Conservation (phyloP, 345 rosid species). For the Aquilaria yunnanensis region DNA sequence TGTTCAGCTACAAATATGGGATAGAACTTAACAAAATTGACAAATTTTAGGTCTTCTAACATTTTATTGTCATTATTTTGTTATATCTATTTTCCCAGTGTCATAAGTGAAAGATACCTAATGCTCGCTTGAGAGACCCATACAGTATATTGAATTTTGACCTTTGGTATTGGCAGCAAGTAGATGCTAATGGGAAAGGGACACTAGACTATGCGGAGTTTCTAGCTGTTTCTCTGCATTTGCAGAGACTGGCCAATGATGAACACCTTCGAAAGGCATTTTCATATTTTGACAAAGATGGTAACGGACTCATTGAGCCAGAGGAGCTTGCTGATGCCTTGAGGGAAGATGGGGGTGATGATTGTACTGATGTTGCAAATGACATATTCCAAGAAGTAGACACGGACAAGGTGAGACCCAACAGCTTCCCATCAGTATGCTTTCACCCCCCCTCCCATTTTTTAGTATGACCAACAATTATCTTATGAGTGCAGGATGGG, state of each 20-base stretch:
- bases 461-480: constrained; percentile 8
- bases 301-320: constrained; percentile 80
- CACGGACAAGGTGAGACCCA: constrained; percentile 73
- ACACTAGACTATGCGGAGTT: constrained; percentile 89
- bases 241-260: constrained; percentile 89
- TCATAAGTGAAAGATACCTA: too few relatives aligned
- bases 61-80: too few relatives aligned
- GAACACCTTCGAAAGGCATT: constrained; percentile 97
- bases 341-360: constrained; percentile 96
- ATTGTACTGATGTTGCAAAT: constrained; percentile 83
- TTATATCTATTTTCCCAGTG: too few relatives aligned
- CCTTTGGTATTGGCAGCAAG: constrained; percentile 35
- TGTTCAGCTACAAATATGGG: too few relatives aligned
- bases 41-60: too few relatives aligned
- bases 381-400: constrained; percentile 99
- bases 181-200: constrained; percentile 89
- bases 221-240: constrained; percentile 84
- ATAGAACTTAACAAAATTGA: too few relatives aligned
- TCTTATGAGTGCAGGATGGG: constrained; percentile 66
- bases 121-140: too few relatives aligned
- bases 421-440: background rate
- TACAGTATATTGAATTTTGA: background rate
- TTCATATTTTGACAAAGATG: constrained; percentile 96
- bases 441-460: background rate
- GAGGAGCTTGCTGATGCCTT: constrained; percentile 85